Evolutionary conservation across 805 yeast species (phyloP).

Genomic region (Blastobotrys attinorum): DNA sequence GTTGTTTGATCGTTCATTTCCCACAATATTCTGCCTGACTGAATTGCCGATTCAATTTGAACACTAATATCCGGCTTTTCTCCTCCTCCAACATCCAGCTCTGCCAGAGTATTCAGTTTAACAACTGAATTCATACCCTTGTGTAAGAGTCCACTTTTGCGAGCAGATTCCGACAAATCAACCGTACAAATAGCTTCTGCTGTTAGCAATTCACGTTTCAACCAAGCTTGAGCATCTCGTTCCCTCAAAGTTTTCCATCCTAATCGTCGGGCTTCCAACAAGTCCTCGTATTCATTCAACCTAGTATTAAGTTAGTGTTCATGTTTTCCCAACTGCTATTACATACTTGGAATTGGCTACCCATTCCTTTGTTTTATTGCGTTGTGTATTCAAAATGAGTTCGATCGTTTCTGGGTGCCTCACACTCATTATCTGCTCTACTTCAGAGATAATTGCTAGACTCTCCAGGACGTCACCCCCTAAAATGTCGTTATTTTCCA

Average conservation of each 20-base stretch:
- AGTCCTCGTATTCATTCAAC: neutral
- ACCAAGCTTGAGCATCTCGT: neutral
- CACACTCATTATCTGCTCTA: neutral
- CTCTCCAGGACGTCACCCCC: neutral
- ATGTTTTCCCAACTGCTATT: neutral
- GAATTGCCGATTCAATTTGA: conserved; percentile 31
- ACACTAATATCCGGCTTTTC: neutral
- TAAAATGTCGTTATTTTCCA: too few relatives aligned
- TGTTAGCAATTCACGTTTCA: too few relatives aligned
- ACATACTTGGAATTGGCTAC: neutral
- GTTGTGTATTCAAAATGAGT: neutral
- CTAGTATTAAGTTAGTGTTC: neutral
- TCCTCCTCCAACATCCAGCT: conserved; percentile 13
- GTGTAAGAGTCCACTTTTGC: conserved; percentile 17
- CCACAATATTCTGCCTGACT: conserved; percentile 62
- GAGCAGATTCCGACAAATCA: conserved; percentile 8
- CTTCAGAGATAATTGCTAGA: neutral
- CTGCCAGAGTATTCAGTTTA: conserved; percentile 10
- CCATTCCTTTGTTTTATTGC: neutral
- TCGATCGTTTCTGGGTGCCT: neutral
- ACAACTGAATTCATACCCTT: conserved; percentile 20
- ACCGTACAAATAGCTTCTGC: neutral
- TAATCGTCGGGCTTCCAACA: neutral
- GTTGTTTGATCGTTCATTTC: conserved; percentile 44
- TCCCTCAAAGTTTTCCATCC: neutral